Evolutionary conservation across 2,329 filamentous ascomycete species (phyloP), one percentile per base, ranked within the genome.

Genomic region (Aschersonia sp.): DNA sequence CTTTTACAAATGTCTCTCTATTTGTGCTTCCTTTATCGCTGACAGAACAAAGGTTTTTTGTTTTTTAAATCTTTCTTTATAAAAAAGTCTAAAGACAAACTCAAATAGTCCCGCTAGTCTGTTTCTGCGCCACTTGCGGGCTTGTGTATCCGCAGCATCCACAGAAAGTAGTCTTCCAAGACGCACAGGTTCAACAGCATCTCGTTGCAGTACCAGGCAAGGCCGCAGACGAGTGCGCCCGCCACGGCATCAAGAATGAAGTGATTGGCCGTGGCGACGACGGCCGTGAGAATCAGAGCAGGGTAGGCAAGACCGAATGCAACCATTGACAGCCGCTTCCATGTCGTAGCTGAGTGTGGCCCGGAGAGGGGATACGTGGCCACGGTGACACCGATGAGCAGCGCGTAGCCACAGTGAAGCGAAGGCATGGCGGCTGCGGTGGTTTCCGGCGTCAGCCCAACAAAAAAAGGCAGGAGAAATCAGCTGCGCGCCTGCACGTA

Each of bases 371-470:
- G 83, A 44, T 85, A 74, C 1, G 76, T 77, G 54, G 77, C 74
- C 49, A 86, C 72, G 4, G 82, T 86, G 10, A 86, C 63, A 6
- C 83, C 83, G 57, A 87, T 79, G 55, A 87, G 73, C 32, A 87
- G 73, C 4, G 80, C 82, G 65, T 87, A 87, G 4, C 83, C 83
- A 57, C 87, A 87, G 60, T 87, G 83, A 12, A 87, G 70, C 0
- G 79, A 83, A 1, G 83, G 83, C 83, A 87, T 87, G 6, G 83
- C 83, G 47, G 79, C 78, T 79, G 43, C 6, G 7, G 4, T 22
- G 22, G 22, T 22, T 30, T n/a, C 12, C 10, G 40, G 9, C 11
- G 40, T 42, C 14, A 42, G 40, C 40, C 11, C 4, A 8, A 8
- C 2, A 22, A 22, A 22, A 22, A 22, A 22, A 22, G 14, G 14